A percentile compares a stretch with the other conserved stretches of the same genome.
Conservation (phyloP, 306 rosid species). For the Quillaja saponaria region DNA sequence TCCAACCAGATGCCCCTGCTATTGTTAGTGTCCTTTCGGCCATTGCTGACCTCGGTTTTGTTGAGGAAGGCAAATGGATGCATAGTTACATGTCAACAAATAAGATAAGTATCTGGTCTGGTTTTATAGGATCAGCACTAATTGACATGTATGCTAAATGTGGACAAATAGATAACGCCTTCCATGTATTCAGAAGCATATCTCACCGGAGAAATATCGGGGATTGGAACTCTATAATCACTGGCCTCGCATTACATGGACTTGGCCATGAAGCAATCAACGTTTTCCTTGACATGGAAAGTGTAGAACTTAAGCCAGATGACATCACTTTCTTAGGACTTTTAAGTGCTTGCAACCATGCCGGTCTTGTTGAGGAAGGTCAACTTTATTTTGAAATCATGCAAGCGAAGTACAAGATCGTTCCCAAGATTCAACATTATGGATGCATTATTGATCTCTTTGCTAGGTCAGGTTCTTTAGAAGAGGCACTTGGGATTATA, state of each 20-base stretch:
- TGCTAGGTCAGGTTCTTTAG: constrained; percentile 43
- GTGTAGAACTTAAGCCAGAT: constrained; percentile 39
- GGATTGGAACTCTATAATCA: constrained; percentile 57
- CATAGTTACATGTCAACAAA: constrained; percentile 38
- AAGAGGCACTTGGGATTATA: constrained; percentile 41
- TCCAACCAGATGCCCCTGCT: constrained; percentile 51
- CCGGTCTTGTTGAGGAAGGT: constrained; percentile 49
- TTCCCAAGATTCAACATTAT: constrained; percentile 50
- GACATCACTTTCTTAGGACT: constrained; percentile 54
- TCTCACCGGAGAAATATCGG: constrained; percentile 38
- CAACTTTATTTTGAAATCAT: constrained; percentile 47
- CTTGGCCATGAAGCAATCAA: constrained; percentile 47
- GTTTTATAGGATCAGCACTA: constrained; percentile 50
- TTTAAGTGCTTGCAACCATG: constrained; percentile 61
- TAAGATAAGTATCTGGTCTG: constrained; percentile 28
- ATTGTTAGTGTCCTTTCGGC: constrained; percentile 57
- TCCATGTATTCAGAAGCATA: constrained; percentile 37
- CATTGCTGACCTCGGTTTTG: constrained; percentile 55
- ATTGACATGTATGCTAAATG: constrained; percentile 64
- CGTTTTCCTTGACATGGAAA: constrained; percentile 47
- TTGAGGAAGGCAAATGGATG: constrained; percentile 59
- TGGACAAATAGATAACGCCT: constrained; percentile 54
- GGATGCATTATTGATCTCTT: constrained; percentile 56
- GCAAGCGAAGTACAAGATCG: constrained; percentile 50
- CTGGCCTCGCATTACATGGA: constrained; percentile 51